Evolutionary conservation across 208 protist genomes (phyloP).

Genomic region (Balamuthia mandrillaris): DNA sequence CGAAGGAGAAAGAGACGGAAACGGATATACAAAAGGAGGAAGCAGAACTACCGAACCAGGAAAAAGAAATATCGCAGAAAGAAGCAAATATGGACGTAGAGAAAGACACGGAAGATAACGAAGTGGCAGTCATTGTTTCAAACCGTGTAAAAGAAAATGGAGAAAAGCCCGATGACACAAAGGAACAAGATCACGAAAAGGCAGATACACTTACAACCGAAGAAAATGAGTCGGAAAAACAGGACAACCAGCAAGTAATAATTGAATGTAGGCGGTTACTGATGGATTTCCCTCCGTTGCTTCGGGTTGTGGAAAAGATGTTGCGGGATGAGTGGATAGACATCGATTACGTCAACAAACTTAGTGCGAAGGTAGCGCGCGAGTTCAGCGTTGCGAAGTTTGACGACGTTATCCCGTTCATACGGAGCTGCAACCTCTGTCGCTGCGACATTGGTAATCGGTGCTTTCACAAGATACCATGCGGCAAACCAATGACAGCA

Average conservation of each 20-base stretch:
- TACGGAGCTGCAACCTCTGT: background rate
- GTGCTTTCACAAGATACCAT: background rate
- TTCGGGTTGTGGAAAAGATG: background rate
- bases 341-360: background rate
- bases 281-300: background rate
- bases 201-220: background rate
- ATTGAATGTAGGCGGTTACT: background rate
- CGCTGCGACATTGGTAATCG: background rate
- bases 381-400: background rate
- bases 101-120: background rate
- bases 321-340: background rate
- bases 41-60: no score
- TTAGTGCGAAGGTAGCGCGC: background rate
- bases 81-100: background rate
- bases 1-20: no score
- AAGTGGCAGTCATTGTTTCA: background rate
- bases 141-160: background rate
- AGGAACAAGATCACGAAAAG: background rate
- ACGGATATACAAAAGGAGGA: no score
- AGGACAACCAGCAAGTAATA: background rate
- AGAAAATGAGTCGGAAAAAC: background rate
- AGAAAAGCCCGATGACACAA: background rate
- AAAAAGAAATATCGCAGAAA: no score
- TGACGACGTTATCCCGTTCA: background rate
- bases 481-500: background rate